Conservation (phyloP, 2,329 filamentous ascomycete species). For the Shiraia sp. region DNA sequence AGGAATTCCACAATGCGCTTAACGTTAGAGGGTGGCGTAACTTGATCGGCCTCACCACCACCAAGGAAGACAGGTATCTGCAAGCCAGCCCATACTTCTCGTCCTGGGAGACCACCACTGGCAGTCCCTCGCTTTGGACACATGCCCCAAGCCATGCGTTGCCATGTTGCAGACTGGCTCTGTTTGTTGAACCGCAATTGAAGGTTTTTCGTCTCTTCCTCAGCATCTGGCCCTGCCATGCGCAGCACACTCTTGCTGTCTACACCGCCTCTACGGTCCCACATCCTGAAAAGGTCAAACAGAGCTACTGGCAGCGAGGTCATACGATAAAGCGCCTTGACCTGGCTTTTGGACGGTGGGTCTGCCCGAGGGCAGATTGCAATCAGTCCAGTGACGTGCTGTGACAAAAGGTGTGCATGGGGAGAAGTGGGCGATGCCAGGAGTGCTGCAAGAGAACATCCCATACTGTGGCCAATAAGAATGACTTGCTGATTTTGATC, state of each 20-base stretch:
- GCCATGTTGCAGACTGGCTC: slow-evolving; percentile 80
- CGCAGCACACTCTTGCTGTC: slow-evolving; percentile 78
- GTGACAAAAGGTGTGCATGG: slow-evolving; percentile 57
- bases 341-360: slow-evolving; percentile 60
- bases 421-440: slow-evolving; percentile 66
- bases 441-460: slow-evolving; percentile 74
- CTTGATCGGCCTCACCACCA: slow-evolving; percentile 73
- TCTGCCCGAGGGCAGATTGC: slow-evolving; percentile 78
- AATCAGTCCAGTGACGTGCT: slow-evolving; percentile 74
- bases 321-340: slow-evolving; percentile 58
- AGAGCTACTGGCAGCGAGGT: slow-evolving; percentile 71
- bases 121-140: slow-evolving; percentile 62
- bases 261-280: slow-evolving; percentile 78
- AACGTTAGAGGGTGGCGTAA: slow-evolving; percentile 74
- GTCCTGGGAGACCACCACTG: slow-evolving; percentile 68
- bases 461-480: slow-evolving; percentile 87
- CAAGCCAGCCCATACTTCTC: slow-evolving; percentile 72
- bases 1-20: slow-evolving; percentile 63
- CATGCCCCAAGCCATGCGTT: slow-evolving; percentile 75
- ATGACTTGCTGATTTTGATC: slow-evolving; percentile 71
- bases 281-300: slow-evolving; percentile 76
- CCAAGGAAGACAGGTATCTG: slow-evolving; percentile 76
- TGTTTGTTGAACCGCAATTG: slow-evolving; percentile 80
- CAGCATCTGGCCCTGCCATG: slow-evolving; percentile 71
- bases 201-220: slow-evolving; percentile 66